phyloP scores from a whole-genome alignment of 768 basidiomycete species.

The Rhizopogon vinicolor region DNA sequence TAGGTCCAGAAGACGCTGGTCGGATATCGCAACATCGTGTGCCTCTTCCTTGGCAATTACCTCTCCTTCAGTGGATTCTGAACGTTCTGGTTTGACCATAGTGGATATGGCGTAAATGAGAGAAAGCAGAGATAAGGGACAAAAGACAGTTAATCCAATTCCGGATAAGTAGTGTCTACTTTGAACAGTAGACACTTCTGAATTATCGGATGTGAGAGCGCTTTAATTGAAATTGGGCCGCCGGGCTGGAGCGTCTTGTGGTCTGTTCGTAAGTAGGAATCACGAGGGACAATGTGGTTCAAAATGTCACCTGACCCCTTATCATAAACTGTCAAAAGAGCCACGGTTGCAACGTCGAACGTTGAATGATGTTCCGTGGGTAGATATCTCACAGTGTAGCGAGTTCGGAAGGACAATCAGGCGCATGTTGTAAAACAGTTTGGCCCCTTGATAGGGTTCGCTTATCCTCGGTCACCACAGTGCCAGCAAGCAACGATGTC shows the following conservation, averaged over 20 bases:
- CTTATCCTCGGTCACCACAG: too few species aligned
- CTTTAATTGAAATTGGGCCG: neutral
- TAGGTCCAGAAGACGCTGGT: constrained; percentile 43
- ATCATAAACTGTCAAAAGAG: neutral
- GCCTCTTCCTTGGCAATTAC: neutral
- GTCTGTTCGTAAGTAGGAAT: neutral
- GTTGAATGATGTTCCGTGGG: neutral
- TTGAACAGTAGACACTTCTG: neutral
- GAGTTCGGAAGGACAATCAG: neutral
- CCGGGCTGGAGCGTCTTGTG: neutral
- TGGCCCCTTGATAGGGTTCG: too few species aligned
- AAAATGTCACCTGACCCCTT: neutral
- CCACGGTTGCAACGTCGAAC: too few species aligned
- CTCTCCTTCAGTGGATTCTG: neutral
- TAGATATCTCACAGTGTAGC: neutral
- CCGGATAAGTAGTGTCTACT: neutral
- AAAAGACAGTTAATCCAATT: neutral
- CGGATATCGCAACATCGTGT: constrained; percentile 13
- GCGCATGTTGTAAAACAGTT: neutral
- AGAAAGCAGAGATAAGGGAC: neutral
- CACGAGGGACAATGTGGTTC: too few species aligned
- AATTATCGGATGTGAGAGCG: neutral
- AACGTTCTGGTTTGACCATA: neutral
- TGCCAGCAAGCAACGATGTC: too few species aligned
- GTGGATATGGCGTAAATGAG: neutral